A percentile compares a stretch with the other conserved stretches of the same genome.
Conservation (phyloP, 345 rosid genomes). For the Nephelium lappaceum region DNA sequence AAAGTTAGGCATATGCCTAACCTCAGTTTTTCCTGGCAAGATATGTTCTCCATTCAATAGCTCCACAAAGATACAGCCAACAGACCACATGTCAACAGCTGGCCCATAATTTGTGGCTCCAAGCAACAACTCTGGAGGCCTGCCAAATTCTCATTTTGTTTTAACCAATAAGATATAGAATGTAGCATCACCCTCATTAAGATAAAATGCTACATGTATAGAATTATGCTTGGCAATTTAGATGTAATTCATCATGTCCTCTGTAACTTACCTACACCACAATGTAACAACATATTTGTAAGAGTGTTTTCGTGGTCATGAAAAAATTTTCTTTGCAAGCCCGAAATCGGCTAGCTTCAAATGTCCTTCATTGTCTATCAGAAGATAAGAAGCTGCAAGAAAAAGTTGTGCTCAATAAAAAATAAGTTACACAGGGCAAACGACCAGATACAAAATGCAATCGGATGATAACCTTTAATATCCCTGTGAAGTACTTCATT, state of each 20-base stretch:
- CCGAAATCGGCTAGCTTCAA: slow-evolving; percentile 98
- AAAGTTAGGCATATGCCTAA: slow-evolving; percentile 17
- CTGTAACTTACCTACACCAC: slow-evolving; percentile 79
- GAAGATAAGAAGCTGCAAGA: slow-evolving; percentile 85
- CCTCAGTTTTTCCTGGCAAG: slow-evolving; percentile 94
- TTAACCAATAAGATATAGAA: slow-evolving; percentile 1
- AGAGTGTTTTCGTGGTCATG: slow-evolving; percentile 74
- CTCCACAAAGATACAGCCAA: slow-evolving; percentile 96
- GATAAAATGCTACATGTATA: neutral
- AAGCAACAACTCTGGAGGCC: slow-evolving; percentile 95
- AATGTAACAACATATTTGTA: slow-evolving; percentile 88
- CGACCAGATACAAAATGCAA: neutral
- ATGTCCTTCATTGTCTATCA: slow-evolving; percentile 90
- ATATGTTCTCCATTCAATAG: slow-evolving; percentile 89
- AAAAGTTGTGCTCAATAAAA: slow-evolving; percentile 10
- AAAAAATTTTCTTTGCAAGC: slow-evolving; percentile 79
- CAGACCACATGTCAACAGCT: slow-evolving; percentile 98
- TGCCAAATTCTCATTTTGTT: slow-evolving; percentile 24
- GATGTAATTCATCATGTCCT: neutral
- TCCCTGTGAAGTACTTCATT: slow-evolving; percentile 98
- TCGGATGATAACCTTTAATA: slow-evolving; percentile 69
- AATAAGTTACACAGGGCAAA: neutral
- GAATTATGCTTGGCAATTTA: neutral
- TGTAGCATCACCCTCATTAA: neutral
- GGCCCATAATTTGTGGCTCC: slow-evolving; percentile 96